phyloP scores from a whole-genome alignment of 2,329 filamentous ascomycete species.

The Xylariaceae sp. region DNA sequence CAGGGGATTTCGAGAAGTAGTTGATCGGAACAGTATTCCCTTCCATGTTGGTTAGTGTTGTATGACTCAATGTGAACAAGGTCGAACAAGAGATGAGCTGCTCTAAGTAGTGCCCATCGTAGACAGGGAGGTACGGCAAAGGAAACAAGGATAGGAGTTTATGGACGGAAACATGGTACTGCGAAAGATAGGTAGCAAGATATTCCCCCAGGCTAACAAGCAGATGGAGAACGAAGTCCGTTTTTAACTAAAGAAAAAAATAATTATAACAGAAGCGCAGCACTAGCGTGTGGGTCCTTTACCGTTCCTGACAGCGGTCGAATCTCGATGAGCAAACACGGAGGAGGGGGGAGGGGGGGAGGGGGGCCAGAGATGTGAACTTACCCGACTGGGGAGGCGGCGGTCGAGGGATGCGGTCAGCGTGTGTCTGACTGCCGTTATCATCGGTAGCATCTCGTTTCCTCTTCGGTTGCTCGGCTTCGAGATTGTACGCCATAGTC shows the following conservation, averaged over 20 bases:
- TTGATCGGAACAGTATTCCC: slow-evolving; percentile 42
- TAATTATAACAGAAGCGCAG: slow-evolving; percentile 11
- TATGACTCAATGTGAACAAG: background rate
- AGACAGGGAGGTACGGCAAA: background rate
- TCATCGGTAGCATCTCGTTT: slow-evolving; percentile 44
- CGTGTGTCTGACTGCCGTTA: slow-evolving; percentile 35
- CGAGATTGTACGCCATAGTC: slow-evolving; percentile 41
- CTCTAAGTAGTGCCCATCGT: slow-evolving; percentile 6
- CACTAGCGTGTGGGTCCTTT: slow-evolving; percentile 17
- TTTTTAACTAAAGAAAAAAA: slow-evolving; percentile 1
- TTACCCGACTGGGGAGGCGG: slow-evolving; percentile 43
- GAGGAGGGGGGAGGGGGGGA: background rate
- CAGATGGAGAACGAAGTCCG: slow-evolving; percentile 8
- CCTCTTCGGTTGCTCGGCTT: slow-evolving; percentile 42
- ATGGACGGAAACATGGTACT: slow-evolving; percentile 4
- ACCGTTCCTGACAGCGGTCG: slow-evolving; percentile 3
- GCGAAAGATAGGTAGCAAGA: slow-evolving; percentile 1
- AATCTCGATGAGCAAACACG: background rate
- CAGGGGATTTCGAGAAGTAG: slow-evolving; percentile 44
- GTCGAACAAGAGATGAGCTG: background rate
- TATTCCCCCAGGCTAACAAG: background rate
- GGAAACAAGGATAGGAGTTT: slow-evolving; percentile 2
- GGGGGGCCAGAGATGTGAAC: slow-evolving; percentile 25
- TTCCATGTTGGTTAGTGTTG: slow-evolving; percentile 27
- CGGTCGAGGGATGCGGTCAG: slow-evolving; percentile 41